These are phyloP conservation scores for Zelonia costaricensis DNA, from an alignment of 208 protist species.

Conservation along the genomic window DNA sequence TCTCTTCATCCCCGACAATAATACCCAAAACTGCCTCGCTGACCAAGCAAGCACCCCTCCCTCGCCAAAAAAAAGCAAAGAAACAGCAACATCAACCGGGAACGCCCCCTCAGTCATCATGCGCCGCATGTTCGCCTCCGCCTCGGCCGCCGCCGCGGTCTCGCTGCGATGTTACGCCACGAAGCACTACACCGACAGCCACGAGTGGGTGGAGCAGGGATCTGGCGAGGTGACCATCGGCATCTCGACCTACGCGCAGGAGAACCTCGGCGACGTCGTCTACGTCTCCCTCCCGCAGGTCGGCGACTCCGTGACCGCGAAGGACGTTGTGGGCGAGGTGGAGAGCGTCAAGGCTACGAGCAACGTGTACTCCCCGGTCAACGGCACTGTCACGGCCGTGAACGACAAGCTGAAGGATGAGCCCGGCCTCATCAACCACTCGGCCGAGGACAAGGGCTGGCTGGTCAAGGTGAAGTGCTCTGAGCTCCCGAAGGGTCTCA, in stretches of 20 bases:
- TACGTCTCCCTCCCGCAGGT: constrained; percentile 91
- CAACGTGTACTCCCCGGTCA: constrained; percentile 88
- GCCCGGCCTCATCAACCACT: constrained; percentile 86
- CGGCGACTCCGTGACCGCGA: constrained; percentile 70
- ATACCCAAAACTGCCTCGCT: no score
- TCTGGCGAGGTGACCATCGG: constrained; percentile 75
- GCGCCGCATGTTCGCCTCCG: constrained; percentile 44
- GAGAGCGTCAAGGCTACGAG: constrained; percentile 94
- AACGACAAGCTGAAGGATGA: constrained; percentile 88
- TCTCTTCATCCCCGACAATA: no score
- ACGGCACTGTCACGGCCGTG: constrained; percentile 76
- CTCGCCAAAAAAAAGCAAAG: neutral
- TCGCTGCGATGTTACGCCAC: constrained; percentile 65
- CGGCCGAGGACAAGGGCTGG: constrained; percentile 88
- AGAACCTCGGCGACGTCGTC: constrained; percentile 91
- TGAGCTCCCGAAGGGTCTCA: constrained; percentile 72
- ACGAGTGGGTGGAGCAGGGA: constrained; percentile 89
- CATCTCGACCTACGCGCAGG: constrained; percentile 87
- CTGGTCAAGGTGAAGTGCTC: constrained; percentile 85
- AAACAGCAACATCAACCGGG: constrained; percentile 3
- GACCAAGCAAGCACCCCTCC: neutral
- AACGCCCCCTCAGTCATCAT: no score
- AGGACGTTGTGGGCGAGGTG: constrained; percentile 84
- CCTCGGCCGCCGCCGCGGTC: constrained; percentile 27
- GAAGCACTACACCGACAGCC: constrained; percentile 87